These are phyloP conservation scores for Phialemoniopsis sp. DNA, from an alignment of 2,329 filamentous ascomycete genomes.

Conservation along the genomic window DNA sequence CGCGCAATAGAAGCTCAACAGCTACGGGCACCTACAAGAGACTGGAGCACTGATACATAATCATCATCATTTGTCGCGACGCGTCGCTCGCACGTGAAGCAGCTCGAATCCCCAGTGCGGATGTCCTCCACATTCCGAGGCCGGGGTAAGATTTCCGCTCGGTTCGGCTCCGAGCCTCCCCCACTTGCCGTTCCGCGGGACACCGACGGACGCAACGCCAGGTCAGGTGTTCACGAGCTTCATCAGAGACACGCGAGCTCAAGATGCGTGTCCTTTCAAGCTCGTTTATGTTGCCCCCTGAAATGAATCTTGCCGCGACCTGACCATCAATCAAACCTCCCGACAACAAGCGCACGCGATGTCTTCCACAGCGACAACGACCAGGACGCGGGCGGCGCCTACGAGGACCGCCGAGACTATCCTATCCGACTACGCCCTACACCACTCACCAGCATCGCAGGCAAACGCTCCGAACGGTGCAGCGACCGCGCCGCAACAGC, in stretches of 20 bases:
- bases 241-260: too few species aligned
- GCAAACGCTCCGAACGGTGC: neutral
- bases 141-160: too few species aligned
- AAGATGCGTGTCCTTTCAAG: too few species aligned
- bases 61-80: neutral
- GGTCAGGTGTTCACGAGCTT: too few species aligned
- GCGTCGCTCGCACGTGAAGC: too few species aligned
- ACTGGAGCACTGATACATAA: neutral
- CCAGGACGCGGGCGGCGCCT: neutral
- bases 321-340: too few species aligned
- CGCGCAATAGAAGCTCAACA: neutral
- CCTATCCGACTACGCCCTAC: neutral
- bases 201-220: too few species aligned
- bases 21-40: neutral
- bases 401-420: neutral
- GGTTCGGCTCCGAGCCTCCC: too few species aligned
- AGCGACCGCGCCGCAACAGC: neutral
- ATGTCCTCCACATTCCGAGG: too few species aligned
- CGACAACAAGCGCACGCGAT: conserved; percentile 2
- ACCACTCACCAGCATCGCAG: neutral
- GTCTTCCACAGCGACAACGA: conserved; percentile 12
- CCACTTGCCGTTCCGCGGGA: neutral
- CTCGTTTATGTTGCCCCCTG: too few species aligned
- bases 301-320: too few species aligned
- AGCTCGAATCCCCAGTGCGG: too few species aligned